Evolutionary conservation across 2,329 filamentous ascomycete genomes (phyloP).

Genomic region (Pezicula rhizophila): DNA sequence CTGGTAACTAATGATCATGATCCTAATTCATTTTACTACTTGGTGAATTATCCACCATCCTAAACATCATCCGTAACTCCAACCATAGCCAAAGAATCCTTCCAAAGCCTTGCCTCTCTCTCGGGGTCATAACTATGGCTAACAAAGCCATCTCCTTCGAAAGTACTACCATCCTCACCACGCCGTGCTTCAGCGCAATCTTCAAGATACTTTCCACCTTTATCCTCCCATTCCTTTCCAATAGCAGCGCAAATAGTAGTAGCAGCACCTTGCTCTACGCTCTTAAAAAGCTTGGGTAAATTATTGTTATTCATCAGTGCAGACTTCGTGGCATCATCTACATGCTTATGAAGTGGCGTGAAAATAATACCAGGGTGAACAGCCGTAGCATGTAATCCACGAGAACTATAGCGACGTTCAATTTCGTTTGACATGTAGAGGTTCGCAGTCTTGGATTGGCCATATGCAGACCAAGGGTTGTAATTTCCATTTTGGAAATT

Average conservation of each 20-base stretch:
- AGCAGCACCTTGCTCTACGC: too few relatives aligned
- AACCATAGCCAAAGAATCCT: constrained; percentile 28
- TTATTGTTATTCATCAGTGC: too few relatives aligned
- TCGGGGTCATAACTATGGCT: constrained; percentile 30
- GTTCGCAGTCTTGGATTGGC: constrained; percentile 37
- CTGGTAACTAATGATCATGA: too few relatives aligned
- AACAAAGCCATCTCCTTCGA: constrained; percentile 7
- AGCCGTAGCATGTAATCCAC: constrained; percentile 32
- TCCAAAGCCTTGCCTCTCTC: constrained; percentile 35
- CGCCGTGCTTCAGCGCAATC: too few relatives aligned
- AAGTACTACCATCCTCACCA: too few relatives aligned
- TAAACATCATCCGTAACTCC: constrained; percentile 17
- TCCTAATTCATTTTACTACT: too few relatives aligned
- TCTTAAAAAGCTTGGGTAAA: too few relatives aligned
- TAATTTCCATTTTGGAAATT: constrained; percentile 28
- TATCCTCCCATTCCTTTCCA: too few relatives aligned
- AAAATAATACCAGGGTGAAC: constrained; percentile 34
- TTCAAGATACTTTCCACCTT: too few relatives aligned
- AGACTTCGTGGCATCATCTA: too few relatives aligned
- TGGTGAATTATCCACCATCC: too few relatives aligned
- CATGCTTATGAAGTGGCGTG: constrained; percentile 2
- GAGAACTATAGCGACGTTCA: constrained; percentile 34
- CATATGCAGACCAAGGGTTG: constrained; percentile 32
- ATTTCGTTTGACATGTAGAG: constrained; percentile 40
- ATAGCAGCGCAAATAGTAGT: too few relatives aligned